phyloP scores from a whole-genome alignment of 176 grass and related monocot species.

The Puccinellia tenuiflora region DNA sequence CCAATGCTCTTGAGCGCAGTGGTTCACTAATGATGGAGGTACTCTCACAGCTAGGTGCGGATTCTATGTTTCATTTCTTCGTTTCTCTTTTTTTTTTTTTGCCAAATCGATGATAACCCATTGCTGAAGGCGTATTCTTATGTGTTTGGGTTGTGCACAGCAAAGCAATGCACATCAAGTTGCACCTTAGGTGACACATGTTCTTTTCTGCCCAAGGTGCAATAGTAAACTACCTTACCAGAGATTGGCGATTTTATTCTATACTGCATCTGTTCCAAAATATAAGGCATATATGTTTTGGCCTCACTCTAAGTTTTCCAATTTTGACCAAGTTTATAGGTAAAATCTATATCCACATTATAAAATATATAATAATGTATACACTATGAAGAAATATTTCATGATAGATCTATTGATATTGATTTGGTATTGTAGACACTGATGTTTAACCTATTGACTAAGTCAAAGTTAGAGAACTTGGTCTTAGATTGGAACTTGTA shows the following conservation, averaged over 20 bases:
- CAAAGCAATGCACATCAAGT: background rate
- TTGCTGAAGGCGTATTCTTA: background rate
- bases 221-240: background rate
- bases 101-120: background rate
- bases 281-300: background rate
- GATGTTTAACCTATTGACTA: background rate
- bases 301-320: background rate
- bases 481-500: background rate
- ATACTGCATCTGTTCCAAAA: background rate
- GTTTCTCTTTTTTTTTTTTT: slow-evolving; percentile 16
- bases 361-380: background rate
- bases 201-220: background rate
- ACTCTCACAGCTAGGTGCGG: slow-evolving; percentile 86
- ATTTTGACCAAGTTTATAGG: background rate
- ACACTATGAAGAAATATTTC: background rate
- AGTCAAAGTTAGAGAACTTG: background rate
- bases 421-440: background rate
- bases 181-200: background rate
- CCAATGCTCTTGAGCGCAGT: slow-evolving; percentile 58
- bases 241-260: background rate
- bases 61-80: slow-evolving; percentile 23
- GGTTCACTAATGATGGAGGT: slow-evolving; percentile 67
- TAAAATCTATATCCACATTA: background rate
- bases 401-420: background rate
- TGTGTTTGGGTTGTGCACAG: background rate